Conservation (phyloP, 805 yeast genomes). For the Wickerhamomyces chaumierensis region DNA sequence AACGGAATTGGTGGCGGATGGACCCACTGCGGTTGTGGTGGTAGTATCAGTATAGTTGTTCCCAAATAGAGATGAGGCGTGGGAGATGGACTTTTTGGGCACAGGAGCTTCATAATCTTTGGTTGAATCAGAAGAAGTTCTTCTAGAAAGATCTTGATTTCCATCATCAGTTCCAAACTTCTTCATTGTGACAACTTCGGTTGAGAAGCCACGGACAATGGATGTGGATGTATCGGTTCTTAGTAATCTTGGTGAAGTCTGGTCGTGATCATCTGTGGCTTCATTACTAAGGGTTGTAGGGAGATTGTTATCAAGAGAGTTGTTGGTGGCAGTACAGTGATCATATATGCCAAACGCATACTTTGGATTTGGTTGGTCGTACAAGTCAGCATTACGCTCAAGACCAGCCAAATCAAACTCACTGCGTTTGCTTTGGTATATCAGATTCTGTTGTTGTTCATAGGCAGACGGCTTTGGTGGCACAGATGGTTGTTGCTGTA, state of each 20-base stretch:
- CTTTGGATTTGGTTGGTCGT: slow-evolving; percentile 20
- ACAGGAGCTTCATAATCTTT: neutral
- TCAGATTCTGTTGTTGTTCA: slow-evolving; percentile 1
- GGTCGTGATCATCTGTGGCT: neutral
- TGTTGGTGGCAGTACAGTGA: neutral
- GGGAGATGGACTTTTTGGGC: neutral
- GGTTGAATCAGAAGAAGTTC: neutral
- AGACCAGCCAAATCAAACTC: neutral
- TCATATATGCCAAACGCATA: slow-evolving; percentile 19
- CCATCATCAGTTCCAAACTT: neutral
- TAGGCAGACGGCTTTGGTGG: neutral
- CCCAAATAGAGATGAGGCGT: slow-evolving; percentile 1
- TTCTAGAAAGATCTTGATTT: neutral
- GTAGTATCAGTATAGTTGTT: neutral
- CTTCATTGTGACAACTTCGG: slow-evolving; percentile 5
- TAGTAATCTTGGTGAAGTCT: slow-evolving; percentile 6
- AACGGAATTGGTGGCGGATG: too few species aligned
- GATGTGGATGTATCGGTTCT: slow-evolving; percentile 19
- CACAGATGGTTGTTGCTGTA: slow-evolving; percentile 9
- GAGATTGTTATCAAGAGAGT: neutral
- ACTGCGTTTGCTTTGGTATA: neutral
- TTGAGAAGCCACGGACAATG: slow-evolving; percentile 18
- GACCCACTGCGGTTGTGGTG: too few species aligned
- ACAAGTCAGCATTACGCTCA: slow-evolving; percentile 11
- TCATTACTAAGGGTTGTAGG: neutral